A percentile compares a stretch with the other conserved stretches of the same genome.
Evolutionary conservation across 2,329 filamentous ascomycete genomes (phyloP).

Genomic region (Pseudocercospora musae): DNA sequence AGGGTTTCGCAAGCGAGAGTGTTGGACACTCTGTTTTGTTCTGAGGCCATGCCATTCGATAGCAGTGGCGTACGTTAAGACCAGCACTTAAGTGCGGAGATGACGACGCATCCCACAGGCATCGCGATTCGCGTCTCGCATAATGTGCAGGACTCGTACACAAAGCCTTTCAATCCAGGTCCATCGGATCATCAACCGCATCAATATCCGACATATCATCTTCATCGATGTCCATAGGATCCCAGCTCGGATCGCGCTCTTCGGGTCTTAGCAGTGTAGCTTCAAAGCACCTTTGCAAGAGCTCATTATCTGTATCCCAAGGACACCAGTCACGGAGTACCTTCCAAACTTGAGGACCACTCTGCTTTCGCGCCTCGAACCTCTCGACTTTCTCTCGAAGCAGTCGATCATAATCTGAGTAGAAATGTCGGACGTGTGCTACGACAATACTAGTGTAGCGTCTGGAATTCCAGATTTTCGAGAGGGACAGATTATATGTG

Average conservation of each 20-base stretch:
- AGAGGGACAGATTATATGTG: slow-evolving; percentile 30
- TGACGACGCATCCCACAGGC: neutral
- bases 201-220: slow-evolving; percentile 26
- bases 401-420: slow-evolving; percentile 60
- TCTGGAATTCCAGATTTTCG: slow-evolving; percentile 28
- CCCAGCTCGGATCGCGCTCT: slow-evolving; percentile 25
- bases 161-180: slow-evolving; percentile 24
- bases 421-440: slow-evolving; percentile 60
- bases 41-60: neutral
- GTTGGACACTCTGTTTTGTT: neutral
- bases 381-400: slow-evolving; percentile 36
- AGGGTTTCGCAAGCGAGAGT: neutral
- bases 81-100: neutral
- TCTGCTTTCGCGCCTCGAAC: slow-evolving; percentile 29
- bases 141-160: neutral
- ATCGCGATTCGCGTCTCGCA: neutral
- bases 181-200: slow-evolving; percentile 28
- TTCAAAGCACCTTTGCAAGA: slow-evolving; percentile 28
- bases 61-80: neutral
- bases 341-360: slow-evolving; percentile 28
- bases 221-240: slow-evolving; percentile 32
- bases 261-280: slow-evolving; percentile 31
- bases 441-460: slow-evolving; percentile 45
- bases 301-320: slow-evolving; percentile 33
- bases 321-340: slow-evolving; percentile 34